A percentile compares a stretch with the other conserved stretches of the same genome.
phyloP scores from a whole-genome alignment of 768 basidiomycete genomes.

The Pleurotus pulmonarius region DNA sequence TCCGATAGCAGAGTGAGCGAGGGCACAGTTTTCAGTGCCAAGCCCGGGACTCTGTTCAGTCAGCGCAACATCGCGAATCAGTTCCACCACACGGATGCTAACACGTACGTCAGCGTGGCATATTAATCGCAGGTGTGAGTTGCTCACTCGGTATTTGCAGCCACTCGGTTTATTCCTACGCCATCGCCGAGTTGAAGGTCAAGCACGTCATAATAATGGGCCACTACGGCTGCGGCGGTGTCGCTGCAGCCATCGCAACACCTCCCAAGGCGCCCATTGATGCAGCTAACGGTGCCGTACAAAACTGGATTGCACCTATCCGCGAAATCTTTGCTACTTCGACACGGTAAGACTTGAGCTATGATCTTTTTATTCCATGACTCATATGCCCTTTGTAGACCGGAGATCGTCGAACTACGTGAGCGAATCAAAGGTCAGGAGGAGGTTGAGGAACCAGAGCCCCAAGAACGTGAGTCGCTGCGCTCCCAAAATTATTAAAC shows the following conservation, averaged over 20 bases:
- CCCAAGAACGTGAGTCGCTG: conserved; percentile 26
- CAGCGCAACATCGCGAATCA: conserved; percentile 38
- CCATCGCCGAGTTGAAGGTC: conserved; percentile 30
- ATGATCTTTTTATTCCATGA: neutral
- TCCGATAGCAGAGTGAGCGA: conserved; percentile 36
- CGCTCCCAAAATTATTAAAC: neutral
- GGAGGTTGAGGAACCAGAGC: conserved; percentile 19
- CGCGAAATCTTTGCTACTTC: conserved; percentile 31
- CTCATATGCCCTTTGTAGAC: conserved; percentile 11
- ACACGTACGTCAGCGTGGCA: conserved; percentile 22
- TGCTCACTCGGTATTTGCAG: conserved; percentile 11
- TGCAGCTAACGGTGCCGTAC: conserved; percentile 27
- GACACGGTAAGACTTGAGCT: conserved; percentile 20
- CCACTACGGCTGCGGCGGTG: conserved; percentile 40
- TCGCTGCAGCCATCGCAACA: conserved; percentile 32
- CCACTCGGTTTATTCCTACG: conserved; percentile 34
- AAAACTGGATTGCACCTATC: conserved; percentile 38
- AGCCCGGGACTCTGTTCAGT: conserved; percentile 35
- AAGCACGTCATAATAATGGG: conserved; percentile 40
- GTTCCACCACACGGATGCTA: conserved; percentile 30
- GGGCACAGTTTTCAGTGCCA: conserved; percentile 33
- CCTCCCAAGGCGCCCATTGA: conserved; percentile 18
- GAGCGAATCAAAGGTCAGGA: conserved; percentile 15
- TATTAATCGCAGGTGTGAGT: neutral
- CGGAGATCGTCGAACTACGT: conserved; percentile 32